Percentiles rank a stretch among this genome's conserved stretches.
Conservation (phyloP, 495 filamentous ascomycete genomes). For the Parathielavia appendiculata region DNA sequence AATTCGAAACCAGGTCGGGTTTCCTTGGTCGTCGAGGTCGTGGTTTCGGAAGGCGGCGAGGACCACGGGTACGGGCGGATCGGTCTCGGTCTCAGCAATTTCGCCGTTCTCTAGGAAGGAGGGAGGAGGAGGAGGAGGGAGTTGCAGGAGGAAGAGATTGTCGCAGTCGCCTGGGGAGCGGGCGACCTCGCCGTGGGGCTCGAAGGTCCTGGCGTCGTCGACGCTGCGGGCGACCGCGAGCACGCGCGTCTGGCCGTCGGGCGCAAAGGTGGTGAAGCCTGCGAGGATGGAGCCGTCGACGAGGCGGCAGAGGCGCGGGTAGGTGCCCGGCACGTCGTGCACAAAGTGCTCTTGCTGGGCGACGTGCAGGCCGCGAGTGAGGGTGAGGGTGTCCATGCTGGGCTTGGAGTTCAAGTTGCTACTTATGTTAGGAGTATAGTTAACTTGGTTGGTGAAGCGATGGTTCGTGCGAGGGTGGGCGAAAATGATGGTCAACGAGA, state of each 20-base stretch:
- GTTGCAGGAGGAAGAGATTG: slow-evolving; percentile 55
- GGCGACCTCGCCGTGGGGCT: slow-evolving; percentile 30
- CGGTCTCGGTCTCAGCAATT: too few relatives aligned
- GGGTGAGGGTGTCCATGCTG: background rate
- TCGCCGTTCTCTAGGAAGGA: too few relatives aligned
- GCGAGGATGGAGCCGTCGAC: slow-evolving; percentile 45
- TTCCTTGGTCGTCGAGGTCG: slow-evolving; percentile 35
- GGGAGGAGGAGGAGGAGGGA: too few relatives aligned
- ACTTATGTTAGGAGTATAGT: background rate
- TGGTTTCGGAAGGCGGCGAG: slow-evolving; percentile 63
- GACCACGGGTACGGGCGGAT: slow-evolving; percentile 37
- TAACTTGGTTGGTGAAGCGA: background rate
- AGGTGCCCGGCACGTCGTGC: slow-evolving; percentile 38
- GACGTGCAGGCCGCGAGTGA: slow-evolving; percentile 3
- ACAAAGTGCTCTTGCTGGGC: slow-evolving; percentile 13
- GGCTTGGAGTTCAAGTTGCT: background rate
- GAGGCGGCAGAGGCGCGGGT: slow-evolving; percentile 47
- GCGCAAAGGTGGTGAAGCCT: slow-evolving; percentile 38
- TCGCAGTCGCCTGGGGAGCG: slow-evolving; percentile 49
- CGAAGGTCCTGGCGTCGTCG: slow-evolving; percentile 42
- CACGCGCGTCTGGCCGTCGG: slow-evolving; percentile 31
- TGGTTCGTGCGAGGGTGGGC: too few relatives aligned
- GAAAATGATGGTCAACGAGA: too few relatives aligned
- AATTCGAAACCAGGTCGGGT: slow-evolving; percentile 54
- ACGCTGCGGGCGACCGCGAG: slow-evolving; percentile 40